phyloP scores from a whole-genome alignment of 805 yeast species.

The Saccharomycopsis sp. region DNA sequence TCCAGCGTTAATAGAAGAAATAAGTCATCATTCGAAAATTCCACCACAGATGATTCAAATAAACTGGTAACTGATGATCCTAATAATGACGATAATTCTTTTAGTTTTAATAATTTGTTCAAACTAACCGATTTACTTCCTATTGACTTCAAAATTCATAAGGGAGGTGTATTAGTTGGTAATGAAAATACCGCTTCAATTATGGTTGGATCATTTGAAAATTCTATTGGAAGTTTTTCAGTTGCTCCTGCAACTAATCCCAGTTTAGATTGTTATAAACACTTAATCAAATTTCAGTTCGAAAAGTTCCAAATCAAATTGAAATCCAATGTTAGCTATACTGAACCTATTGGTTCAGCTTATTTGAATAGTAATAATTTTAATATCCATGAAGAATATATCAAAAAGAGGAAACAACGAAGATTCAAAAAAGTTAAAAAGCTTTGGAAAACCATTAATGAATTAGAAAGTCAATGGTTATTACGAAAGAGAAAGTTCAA shows the following conservation, averaged over 20 bases:
- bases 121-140: slow-evolving; percentile 39
- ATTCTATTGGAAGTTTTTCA: slow-evolving; percentile 50
- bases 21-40: neutral
- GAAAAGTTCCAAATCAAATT: slow-evolving; percentile 48
- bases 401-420: slow-evolving; percentile 16
- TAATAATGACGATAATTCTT: neutral
- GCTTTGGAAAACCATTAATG: slow-evolving; percentile 17
- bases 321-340: slow-evolving; percentile 62
- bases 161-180: slow-evolving; percentile 72
- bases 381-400: slow-evolving; percentile 21
- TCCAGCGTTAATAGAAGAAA: slow-evolving; percentile 21
- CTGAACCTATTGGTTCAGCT: slow-evolving; percentile 24
- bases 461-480: too few species aligned
- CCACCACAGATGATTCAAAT: neutral
- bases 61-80: neutral
- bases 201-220: slow-evolving; percentile 46
- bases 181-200: slow-evolving; percentile 70
- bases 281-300: slow-evolving; percentile 34
- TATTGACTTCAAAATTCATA: slow-evolving; percentile 43
- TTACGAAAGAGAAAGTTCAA: too few species aligned
- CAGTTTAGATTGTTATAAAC: slow-evolving; percentile 44
- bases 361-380: slow-evolving; percentile 21
- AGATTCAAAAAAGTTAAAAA: slow-evolving; percentile 16
- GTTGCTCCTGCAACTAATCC: slow-evolving; percentile 35
- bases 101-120: too few species aligned